Conservation (phyloP, 108 stramenopile genomes). For the Cyclostephanos invisitatus region DNA sequence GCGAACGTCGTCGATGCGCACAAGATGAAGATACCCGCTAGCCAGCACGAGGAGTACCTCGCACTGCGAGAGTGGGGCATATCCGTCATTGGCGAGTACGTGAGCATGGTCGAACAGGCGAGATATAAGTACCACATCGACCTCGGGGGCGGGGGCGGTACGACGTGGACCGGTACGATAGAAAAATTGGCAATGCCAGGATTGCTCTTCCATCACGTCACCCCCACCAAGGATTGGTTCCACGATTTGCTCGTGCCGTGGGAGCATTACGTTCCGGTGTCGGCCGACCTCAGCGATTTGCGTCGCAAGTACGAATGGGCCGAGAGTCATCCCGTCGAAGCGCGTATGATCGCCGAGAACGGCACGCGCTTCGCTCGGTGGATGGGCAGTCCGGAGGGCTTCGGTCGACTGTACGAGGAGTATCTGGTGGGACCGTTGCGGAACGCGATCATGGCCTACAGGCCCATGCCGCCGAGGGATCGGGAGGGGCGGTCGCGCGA, state of each 20-base stretch:
- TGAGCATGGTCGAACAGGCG: constrained; percentile 25
- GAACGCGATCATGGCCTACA: constrained; percentile 15
- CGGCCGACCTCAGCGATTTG: constrained; percentile 30
- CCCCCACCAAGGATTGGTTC: constrained; percentile 47
- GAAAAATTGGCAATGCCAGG: constrained; percentile 51
- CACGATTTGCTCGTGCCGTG: constrained; percentile 38
- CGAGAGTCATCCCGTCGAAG: constrained; percentile 16
- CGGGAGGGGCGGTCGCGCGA: background rate
- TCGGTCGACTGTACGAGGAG: constrained; percentile 15
- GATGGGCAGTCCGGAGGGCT: constrained; percentile 19
- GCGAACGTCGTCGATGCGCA: constrained; percentile 47
- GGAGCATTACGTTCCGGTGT: constrained; percentile 51
- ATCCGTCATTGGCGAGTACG: constrained; percentile 23
- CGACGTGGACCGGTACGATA: constrained; percentile 55
- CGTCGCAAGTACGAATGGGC: constrained; percentile 35
- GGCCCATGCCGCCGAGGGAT: constrained; percentile 9
- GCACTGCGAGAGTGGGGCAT: constrained; percentile 28
- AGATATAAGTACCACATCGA: constrained; percentile 57
- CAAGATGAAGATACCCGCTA: constrained; percentile 23
- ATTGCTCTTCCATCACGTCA: constrained; percentile 50
- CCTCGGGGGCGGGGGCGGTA: constrained; percentile 58
- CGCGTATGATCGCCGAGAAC: constrained; percentile 12
- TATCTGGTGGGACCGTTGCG: constrained; percentile 15
- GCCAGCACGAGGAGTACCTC: constrained; percentile 23
- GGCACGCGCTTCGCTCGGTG: constrained; percentile 12